A percentile compares a stretch with the other conserved stretches of the same genome.
These are phyloP conservation scores for Cryptococcus neoformans DNA, from an alignment of 1,284 basidiomycete species.

Conservation along the genomic window DNA sequence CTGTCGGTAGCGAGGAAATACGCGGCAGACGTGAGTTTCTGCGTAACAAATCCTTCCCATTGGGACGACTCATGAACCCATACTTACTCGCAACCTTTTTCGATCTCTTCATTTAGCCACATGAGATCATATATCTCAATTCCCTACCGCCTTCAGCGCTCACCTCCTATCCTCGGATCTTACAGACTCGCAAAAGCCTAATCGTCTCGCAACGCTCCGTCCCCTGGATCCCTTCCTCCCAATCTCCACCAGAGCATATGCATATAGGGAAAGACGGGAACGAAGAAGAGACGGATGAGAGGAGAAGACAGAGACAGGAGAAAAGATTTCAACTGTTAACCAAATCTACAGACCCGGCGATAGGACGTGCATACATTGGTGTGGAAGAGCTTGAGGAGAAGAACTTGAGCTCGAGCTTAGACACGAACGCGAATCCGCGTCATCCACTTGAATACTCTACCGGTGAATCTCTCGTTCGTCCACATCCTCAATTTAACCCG, in stretches of 20 bases:
- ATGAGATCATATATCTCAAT: conserved; percentile 32
- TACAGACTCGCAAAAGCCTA: conserved; percentile 35
- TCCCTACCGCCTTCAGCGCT: conserved; percentile 26
- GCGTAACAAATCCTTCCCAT: no score
- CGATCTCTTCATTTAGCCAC: conserved; percentile 16
- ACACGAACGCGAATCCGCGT: no score
- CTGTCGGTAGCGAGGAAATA: conserved; percentile 30
- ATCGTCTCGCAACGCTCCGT: conserved; percentile 25
- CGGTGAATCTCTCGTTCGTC: no score
- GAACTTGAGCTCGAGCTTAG: no score
- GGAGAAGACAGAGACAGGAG: conserved; percentile 23
- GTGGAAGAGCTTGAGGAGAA: conserved; percentile 18
- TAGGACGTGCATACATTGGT: conserved; percentile 30
- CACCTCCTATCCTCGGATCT: conserved; percentile 25
- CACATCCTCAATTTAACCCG: no score
- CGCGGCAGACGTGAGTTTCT: conserved; percentile 24
- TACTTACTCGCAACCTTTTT: not conserved
- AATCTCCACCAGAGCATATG: not conserved
- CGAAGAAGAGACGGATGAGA: conserved; percentile 8
- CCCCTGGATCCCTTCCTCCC: conserved; percentile 1
- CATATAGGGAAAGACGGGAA: not conserved
- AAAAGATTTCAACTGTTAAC: conserved; percentile 45
- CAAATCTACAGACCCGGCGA: conserved; percentile 30
- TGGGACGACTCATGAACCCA: conserved; percentile 17
- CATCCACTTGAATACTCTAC: no score